These are phyloP conservation scores for Dalbergia oliveri DNA, from an alignment of 306 rosid genomes.

Conservation along the genomic window DNA sequence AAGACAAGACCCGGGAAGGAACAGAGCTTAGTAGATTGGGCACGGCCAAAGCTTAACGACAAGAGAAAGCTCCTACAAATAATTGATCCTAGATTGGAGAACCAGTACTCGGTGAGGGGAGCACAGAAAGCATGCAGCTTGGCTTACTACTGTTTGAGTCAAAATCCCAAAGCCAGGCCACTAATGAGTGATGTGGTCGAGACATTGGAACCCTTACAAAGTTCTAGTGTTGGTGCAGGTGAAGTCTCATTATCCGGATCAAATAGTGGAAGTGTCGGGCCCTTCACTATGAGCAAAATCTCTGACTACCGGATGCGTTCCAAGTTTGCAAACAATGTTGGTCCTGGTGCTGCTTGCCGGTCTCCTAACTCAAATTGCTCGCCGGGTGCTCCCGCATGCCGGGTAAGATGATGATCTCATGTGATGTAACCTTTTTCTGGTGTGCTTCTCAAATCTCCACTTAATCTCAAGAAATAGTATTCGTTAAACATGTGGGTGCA, in stretches of 20 bases:
- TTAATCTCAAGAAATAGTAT: conserved; percentile 48
- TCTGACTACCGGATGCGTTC: conserved; percentile 76
- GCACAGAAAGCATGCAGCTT: conserved; percentile 99
- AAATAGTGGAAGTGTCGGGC: conserved; percentile 54
- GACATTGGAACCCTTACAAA: conserved; percentile 95
- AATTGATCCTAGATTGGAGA: conserved; percentile 93
- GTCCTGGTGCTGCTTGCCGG: conserved; percentile 81
- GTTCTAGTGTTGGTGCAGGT: conserved; percentile 64
- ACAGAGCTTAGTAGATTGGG: conserved; percentile 99
- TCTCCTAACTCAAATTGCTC: conserved; percentile 92
- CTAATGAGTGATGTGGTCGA: conserved; percentile 98
- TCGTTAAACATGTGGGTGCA: conserved; percentile 55
- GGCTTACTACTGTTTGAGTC: conserved; percentile 98
- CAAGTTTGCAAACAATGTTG: conserved; percentile 79
- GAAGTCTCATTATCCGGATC: conserved; percentile 71
- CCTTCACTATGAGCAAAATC: conserved; percentile 73
- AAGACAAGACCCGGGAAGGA: conserved; percentile 95
- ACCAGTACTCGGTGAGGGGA: conserved; percentile 91
- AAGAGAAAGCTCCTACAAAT: conserved; percentile 96
- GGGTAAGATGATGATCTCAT: conserved; percentile 79
- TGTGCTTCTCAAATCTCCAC: conserved; percentile 46
- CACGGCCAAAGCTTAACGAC: conserved; percentile 96
- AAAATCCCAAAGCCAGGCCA: conserved; percentile 99
- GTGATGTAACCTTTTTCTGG: conserved; percentile 46
- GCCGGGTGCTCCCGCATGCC: conserved; percentile 79